Evolutionary conservation across 2,329 filamentous ascomycete species (phyloP), one percentile per base, ranked within the genome.

Genomic region (Fusarium nygamai): DNA sequence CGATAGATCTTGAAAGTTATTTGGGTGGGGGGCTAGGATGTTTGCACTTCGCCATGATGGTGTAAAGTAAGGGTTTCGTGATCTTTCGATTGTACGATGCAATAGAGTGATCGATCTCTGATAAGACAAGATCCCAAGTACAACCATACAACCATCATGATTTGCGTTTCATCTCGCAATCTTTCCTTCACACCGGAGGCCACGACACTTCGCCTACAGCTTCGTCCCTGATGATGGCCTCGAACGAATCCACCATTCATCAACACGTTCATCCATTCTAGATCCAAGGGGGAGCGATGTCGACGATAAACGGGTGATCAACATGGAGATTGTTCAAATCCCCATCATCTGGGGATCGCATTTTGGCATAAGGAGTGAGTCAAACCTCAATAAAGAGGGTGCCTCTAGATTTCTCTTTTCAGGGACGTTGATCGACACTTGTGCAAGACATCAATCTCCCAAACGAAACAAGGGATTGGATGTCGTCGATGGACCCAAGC

Each of bases 401-500:
- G 13, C 34, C 34, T 56, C 51, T 56, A 13, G 20, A 31, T 17
- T 43, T 27, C 31, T 47, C 50, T 48, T 63, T 64, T 27, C 57
- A 48, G 68, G 64, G 50, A 54, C 61, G 46, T 27, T 57, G 71
- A 72, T 74, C 68, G 60, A 58, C 68, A 66, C 27, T 69, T 47
- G 39, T 46, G 39, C 47, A 43, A 68, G 60, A 64, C 36, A 36
- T 65, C 29, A 57, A 44, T 31, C 54, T 38, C 34, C 24, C 27
- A 34, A 56, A 22, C 31, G 29, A 61, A 46, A 29, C 24, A 46
- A 39, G 41, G 29, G 47, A 62, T 69, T 61, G 50, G 50, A 50
- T 34, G 22, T 51, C 12, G 39, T 60, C n/a, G 57, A 62, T 34
- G 46, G 50, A 51, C 47, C 53, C 61, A 61, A 63, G 53, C 72